Evolutionary conservation across 257 asterid genomes (phyloP), one percentile per base, ranked within the genome.

Genomic region (Handroanthus guayacan): DNA sequence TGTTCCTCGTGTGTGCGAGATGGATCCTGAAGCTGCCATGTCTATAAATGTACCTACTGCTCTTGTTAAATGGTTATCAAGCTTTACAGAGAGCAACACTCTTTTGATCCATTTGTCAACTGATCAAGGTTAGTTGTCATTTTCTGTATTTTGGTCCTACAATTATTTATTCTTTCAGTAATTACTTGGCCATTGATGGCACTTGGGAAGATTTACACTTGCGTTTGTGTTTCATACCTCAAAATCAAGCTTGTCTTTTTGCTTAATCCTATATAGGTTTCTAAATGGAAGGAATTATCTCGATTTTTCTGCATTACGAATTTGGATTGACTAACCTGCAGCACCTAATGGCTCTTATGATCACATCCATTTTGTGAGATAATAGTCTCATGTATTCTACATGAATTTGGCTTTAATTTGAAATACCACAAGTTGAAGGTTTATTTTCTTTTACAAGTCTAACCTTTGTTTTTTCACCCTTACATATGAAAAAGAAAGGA

Each of bases 101-200:
- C 86, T 95, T 80, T 84, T 95, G 69, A 89, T 95, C 77, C 98
- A 95, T 83, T 83, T 95, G 84, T 92, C 99, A 14, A 92, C 97
- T 71, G 99, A 95, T 84, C 99, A 95, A 89, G 99, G 99, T 95
- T 82, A 71, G 62, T 48, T 43, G 16, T n/a, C 4, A 3, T 3
- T 20, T 58, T 55, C 44, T 52, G 51, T 43, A 16, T 57, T 57
- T 69, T 71, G 38, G 39, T 5, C 6, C 72, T 67, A 3, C 60
- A 37, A 6, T n/a, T 18, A 75, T 55, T 43, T 17, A 13, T 8
- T 34, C 47, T 66, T 68, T 11, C 13, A 62, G 65, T 45, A 9
- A 41, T 67, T 76, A 37, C 45, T 34, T 12, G 14, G 50, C 67
- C 77, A n/a, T 38, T 54, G 54, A 45, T 69, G 36, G 48, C 66